Conservation (phyloP, 805 yeast genomes). For the Spathaspora boniae region DNA sequence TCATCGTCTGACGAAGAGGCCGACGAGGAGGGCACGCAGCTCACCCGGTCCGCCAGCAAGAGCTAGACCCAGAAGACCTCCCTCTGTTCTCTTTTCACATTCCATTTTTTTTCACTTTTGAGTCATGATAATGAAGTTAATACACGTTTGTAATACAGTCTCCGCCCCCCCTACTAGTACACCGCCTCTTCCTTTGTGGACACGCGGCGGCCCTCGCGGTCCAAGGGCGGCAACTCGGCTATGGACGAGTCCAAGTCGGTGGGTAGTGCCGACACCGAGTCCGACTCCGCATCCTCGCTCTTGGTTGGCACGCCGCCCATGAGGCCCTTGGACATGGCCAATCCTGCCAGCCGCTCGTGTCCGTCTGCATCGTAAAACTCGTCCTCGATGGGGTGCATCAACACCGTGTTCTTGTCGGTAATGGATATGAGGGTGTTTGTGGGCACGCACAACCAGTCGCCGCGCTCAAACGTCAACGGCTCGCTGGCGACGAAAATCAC, state of each 20-base stretch:
- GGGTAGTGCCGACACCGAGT: no score
- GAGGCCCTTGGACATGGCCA: conserved; percentile 88
- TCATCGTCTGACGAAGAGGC: conserved; percentile 31
- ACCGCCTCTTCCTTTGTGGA: conserved; percentile 9
- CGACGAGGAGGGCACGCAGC: conserved; percentile 23
- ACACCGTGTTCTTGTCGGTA: conserved; percentile 71
- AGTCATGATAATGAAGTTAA: neutral
- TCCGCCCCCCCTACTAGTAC: neutral
- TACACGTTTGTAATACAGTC: neutral
- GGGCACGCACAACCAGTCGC: conserved; percentile 97
- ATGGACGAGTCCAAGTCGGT: conserved; percentile 23
- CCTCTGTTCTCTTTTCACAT: no score
- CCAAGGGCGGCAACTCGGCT: conserved; percentile 32
- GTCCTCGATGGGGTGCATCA: conserved; percentile 87
- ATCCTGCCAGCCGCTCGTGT: conserved; percentile 70
- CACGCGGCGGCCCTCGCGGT: conserved; percentile 31
- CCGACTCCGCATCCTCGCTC: conserved; percentile 19
- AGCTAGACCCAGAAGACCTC: conserved; percentile 21
- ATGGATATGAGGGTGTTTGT: conserved; percentile 84
- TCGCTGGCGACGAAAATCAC: conserved; percentile 97
- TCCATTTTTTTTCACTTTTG: no score
- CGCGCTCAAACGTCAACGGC: conserved; percentile 93
- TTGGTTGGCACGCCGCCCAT: conserved; percentile 85
- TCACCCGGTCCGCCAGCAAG: conserved; percentile 41
- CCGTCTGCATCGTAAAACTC: conserved; percentile 74